A percentile compares a stretch with the other conserved stretches of the same genome.
Conservation (phyloP, 148 eudicot genomes). For the Selenicereus undatus region DNA sequence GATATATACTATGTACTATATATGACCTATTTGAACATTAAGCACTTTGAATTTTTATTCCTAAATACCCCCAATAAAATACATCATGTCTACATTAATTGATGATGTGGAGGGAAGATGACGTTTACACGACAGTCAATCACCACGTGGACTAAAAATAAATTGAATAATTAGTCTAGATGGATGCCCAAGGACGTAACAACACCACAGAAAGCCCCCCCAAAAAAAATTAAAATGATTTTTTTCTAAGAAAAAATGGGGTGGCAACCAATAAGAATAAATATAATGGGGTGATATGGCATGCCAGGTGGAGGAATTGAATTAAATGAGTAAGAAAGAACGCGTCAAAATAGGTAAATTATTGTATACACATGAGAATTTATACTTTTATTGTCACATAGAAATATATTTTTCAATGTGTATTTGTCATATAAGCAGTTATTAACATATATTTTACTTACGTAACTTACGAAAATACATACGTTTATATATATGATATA, state of each 20-base stretch:
- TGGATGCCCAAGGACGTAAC: not conserved
- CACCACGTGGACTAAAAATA: not conserved
- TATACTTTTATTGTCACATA: no score
- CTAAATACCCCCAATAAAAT: no score
- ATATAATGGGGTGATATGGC: conserved; percentile 19
- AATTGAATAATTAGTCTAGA: not conserved
- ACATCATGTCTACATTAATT: not conserved
- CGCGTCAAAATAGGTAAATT: no score
- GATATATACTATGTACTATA: no score
- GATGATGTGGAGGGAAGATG: not conserved
- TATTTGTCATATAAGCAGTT: no score
- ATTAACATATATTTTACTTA: no score
- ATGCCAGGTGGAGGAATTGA: conserved; percentile 31
- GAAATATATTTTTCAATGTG: no score
- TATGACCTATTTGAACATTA: no score
- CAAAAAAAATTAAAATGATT: not conserved
- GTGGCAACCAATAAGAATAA: conserved; percentile 15
- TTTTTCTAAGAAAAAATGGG: not conserved
- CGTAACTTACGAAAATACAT: no score
- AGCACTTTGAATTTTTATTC: no score
- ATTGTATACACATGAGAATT: no score
- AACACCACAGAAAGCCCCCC: not conserved
- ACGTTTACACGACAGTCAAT: not conserved
- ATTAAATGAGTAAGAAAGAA: conserved; percentile 3
- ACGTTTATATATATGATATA: no score